phyloP scores from a whole-genome alignment of 495 filamentous ascomycete species.

The Bombardia bombarda region DNA sequence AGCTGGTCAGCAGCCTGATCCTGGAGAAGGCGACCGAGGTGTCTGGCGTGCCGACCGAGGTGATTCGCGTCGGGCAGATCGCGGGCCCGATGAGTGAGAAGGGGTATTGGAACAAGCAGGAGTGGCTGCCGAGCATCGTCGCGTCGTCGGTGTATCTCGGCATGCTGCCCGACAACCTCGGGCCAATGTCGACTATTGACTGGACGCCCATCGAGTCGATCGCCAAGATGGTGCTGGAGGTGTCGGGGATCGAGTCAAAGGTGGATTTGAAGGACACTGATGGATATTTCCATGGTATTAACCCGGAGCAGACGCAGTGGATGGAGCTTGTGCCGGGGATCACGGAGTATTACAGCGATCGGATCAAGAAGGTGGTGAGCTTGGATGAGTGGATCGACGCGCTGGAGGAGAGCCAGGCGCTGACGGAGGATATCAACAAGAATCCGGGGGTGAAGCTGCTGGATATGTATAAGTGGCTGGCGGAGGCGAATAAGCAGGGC shows the following conservation, averaged over 20 bases:
- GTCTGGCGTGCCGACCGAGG: constrained; percentile 32
- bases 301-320: constrained; percentile 33
- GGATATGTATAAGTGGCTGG: constrained; percentile 31
- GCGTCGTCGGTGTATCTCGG: constrained; percentile 35
- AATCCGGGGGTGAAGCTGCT: constrained; percentile 41
- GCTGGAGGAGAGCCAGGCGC: constrained; percentile 27
- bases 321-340: constrained; percentile 21
- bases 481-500: constrained; percentile 8
- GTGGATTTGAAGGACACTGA: constrained; percentile 19
- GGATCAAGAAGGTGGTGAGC: constrained; percentile 27
- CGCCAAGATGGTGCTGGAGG: constrained; percentile 30
- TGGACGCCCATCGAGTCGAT: constrained; percentile 48
- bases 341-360: constrained; percentile 27
- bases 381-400: constrained; percentile 33
- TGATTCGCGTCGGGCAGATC: constrained; percentile 52
- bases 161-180: constrained; percentile 31
- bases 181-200: constrained; percentile 34
- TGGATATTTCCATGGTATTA: constrained; percentile 44
- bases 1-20: constrained; percentile 44
- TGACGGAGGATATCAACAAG: constrained; percentile 20
- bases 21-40: constrained; percentile 32
- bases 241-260: constrained; percentile 20
- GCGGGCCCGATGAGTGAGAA: constrained; percentile 36
- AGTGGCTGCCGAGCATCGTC: constrained; percentile 50
- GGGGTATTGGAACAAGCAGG: constrained; percentile 46